Evolutionary conservation across 257 asterid species (phyloP).

Genomic region (Voacanga thouarsii): DNA sequence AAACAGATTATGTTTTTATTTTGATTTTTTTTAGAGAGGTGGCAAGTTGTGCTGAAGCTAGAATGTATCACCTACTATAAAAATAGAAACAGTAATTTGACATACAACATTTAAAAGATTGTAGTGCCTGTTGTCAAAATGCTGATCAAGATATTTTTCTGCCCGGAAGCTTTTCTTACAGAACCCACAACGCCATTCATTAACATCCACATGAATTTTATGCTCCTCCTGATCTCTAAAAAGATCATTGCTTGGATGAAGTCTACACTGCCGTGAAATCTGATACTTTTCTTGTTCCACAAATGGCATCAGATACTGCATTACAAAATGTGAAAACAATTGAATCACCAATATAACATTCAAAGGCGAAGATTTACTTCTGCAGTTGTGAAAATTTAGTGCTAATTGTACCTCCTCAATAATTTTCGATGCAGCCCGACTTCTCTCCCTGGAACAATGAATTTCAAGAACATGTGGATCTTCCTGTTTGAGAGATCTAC

Average conservation of each 20-base stretch:
- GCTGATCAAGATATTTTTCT: conserved; percentile 81
- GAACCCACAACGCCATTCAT: conserved; percentile 90
- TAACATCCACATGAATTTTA: conserved; percentile 70
- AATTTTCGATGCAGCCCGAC: conserved; percentile 81
- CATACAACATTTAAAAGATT: conserved; percentile 81
- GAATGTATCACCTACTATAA: neutral
- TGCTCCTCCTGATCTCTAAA: conserved; percentile 94
- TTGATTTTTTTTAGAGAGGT: too few species aligned
- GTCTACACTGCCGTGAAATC: conserved; percentile 63
- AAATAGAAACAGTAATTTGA: conserved; percentile 15
- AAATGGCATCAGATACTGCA: conserved; percentile 85
- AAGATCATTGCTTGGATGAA: conserved; percentile 72
- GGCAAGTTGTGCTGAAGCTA: neutral
- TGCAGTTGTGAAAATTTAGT: neutral
- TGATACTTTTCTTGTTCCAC: conserved; percentile 64
- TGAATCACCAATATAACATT: conserved; percentile 4
- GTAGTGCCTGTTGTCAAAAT: conserved; percentile 86
- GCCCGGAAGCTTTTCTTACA: conserved; percentile 85
- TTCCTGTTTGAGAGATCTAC: conserved; percentile 45
- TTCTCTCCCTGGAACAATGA: conserved; percentile 96
- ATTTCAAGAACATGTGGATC: conserved; percentile 47
- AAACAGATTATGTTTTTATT: too few species aligned
- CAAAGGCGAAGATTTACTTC: neutral
- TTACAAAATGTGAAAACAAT: conserved; percentile 10
- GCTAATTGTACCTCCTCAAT: conserved; percentile 59